Evolutionary conservation across 352 stramenopile genomes (phyloP).

Genomic region (Globisporangium cylindrosporum): DNA sequence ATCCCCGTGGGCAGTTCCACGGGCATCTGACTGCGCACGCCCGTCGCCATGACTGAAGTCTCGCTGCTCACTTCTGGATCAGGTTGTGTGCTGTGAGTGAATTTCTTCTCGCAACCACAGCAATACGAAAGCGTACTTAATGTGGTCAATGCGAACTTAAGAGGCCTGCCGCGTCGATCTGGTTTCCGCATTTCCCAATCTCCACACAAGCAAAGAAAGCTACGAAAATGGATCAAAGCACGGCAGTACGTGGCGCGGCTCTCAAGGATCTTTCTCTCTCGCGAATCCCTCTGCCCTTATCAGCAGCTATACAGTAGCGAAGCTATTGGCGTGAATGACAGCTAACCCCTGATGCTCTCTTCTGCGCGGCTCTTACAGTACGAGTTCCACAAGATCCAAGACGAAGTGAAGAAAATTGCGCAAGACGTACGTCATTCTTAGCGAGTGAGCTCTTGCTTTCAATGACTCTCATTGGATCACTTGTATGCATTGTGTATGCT

Average conservation of each 20-base stretch:
- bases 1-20: constrained; percentile 10
- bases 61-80: neutral
- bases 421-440: constrained; percentile 44
- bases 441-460: neutral
- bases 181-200: neutral
- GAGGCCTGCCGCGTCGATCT: neutral
- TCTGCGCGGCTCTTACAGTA: constrained; percentile 38
- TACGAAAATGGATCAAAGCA: constrained; percentile 42
- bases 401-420: constrained; percentile 85
- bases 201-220: neutral
- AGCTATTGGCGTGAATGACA: neutral
- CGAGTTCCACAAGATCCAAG: constrained; percentile 80
- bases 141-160: neutral
- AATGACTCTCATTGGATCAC: neutral
- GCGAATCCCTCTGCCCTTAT: neutral
- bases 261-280: neutral
- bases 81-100: neutral
- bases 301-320: neutral
- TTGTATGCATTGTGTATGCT: neutral
- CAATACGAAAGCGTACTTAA: neutral
- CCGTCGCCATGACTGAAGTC: neutral
- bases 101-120: constrained; percentile 1
- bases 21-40: constrained; percentile 16
- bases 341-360: neutral
- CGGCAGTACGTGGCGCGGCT: constrained; percentile 30